Conservation (phyloP, 2,329 filamentous ascomycete species). For the Colletotrichum sp. region DNA sequence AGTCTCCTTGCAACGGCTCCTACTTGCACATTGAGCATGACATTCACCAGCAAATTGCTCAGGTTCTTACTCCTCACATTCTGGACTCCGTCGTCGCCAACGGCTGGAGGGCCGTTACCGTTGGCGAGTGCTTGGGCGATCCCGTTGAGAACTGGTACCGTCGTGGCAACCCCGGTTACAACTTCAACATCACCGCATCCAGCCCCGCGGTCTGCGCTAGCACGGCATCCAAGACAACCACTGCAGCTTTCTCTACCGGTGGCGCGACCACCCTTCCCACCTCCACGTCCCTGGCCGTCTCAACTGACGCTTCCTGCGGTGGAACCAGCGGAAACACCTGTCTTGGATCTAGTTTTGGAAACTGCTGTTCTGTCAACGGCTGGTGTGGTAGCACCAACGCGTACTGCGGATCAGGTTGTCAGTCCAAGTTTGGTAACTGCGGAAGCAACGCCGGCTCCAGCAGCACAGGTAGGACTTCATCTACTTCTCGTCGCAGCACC, state of each 20-base stretch:
- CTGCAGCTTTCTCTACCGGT: conserved; percentile 14
- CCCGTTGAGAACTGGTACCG: conserved; percentile 52
- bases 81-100: conserved; percentile 23
- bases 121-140: conserved; percentile 52
- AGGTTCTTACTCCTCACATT: conserved; percentile 43
- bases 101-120: conserved; percentile 40
- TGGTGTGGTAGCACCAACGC: conserved; percentile 36
- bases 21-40: conserved; percentile 42
- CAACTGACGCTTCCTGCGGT: conserved; percentile 40
- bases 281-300: conserved; percentile 27
- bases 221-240: neutral
- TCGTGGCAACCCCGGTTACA: conserved; percentile 23
- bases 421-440: conserved; percentile 23
- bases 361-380: conserved; percentile 45
- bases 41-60: conserved; percentile 47
- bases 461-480: neutral
- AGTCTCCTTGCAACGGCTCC: conserved; percentile 29
- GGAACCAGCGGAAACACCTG: conserved; percentile 33
- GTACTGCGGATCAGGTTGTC: conserved; percentile 24
- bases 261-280: conserved; percentile 16
- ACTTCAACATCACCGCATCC: conserved; percentile 20
- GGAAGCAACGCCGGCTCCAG: neutral
- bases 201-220: neutral
- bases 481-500: neutral
- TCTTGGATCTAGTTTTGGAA: conserved; percentile 36